Conservation (phyloP, 2,329 filamentous ascomycete species). For the Trichoderma polysporum region DNA sequence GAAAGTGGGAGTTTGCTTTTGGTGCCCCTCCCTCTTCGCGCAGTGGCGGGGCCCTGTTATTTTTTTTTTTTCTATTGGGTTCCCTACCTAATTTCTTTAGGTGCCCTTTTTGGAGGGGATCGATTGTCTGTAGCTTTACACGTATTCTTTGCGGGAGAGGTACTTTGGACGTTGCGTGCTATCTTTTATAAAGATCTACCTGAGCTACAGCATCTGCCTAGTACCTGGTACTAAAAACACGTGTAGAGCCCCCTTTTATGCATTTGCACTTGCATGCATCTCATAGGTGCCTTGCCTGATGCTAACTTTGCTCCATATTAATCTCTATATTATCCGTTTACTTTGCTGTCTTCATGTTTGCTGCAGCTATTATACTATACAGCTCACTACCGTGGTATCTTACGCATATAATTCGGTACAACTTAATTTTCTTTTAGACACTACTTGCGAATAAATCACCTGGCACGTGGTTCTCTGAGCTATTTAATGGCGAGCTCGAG, state of each 20-base stretch:
- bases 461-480: not conserved
- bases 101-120: not conserved
- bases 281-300: not conserved
- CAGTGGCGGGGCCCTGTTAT: not conserved
- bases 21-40: not conserved
- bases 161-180: not conserved
- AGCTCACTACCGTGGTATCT: not conserved
- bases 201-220: no score
- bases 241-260: not conserved
- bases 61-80: not conserved
- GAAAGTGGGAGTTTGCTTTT: conserved; percentile 1
- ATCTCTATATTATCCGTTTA: not conserved
- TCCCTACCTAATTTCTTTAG: no score
- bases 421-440: no score
- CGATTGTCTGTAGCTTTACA: not conserved
- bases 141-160: not conserved
- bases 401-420: not conserved
- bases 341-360: not conserved
- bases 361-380: no score
- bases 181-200: not conserved
- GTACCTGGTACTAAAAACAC: no score
- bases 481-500: not conserved
- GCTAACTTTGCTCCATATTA: not conserved
- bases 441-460: not conserved
- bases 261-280: not conserved